Conservation (phyloP, 108 stramenopile genomes). For the Fragilaria crotonensis region DNA sequence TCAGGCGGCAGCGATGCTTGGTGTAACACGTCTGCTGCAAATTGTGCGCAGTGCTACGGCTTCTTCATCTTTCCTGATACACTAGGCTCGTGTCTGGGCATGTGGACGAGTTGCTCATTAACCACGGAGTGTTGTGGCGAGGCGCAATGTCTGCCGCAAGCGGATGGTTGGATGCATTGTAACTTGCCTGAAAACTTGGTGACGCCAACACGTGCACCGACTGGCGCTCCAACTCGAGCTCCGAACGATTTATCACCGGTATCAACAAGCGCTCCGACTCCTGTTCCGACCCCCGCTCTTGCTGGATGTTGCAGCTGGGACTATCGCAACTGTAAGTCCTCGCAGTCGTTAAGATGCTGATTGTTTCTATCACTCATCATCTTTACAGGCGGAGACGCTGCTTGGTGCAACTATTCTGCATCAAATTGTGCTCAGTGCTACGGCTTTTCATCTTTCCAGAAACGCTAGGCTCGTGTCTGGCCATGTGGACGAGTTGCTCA, state of each 20-base stretch:
- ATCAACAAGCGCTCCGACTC: neutral
- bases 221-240: neutral
- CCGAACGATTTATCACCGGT: neutral
- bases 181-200: neutral
- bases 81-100: neutral
- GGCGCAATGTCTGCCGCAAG: neutral
- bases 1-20: neutral
- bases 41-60: neutral
- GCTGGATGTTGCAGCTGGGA: too few relatives aligned
- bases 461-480: too few relatives aligned
- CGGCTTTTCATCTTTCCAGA: too few relatives aligned
- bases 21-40: neutral
- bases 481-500: too few relatives aligned
- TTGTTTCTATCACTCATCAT: too few relatives aligned
- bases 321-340: too few relatives aligned
- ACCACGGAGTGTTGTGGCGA: neutral
- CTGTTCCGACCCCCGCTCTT: neutral
- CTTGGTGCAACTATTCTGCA: too few relatives aligned
- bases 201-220: neutral
- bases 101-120: neutral
- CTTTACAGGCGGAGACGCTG: too few relatives aligned
- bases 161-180: neutral
- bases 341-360: too few relatives aligned
- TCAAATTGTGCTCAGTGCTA: too few relatives aligned
- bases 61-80: neutral